Evolutionary conservation across 2,329 filamentous ascomycete species (phyloP).

Genomic region (Neonectria coccinea): DNA sequence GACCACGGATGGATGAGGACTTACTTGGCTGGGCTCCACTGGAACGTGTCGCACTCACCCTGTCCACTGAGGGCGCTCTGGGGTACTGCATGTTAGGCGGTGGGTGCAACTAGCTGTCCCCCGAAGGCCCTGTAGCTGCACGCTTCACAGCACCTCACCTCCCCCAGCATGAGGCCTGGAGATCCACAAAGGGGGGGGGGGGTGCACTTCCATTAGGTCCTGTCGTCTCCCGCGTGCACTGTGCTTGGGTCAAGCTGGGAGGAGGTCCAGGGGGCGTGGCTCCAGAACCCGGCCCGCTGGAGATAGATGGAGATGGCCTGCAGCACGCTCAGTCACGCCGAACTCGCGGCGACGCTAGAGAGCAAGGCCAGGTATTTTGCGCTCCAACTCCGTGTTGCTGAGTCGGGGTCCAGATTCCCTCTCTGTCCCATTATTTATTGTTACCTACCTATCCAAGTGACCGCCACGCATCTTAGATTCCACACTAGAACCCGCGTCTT

Average conservation of each 20-base stretch:
- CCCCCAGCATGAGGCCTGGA: background rate
- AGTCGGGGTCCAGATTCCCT: constrained; percentile 17
- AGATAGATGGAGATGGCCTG: constrained; percentile 5
- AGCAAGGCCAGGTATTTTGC: constrained; percentile 15
- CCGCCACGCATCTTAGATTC: background rate
- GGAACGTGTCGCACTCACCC: background rate
- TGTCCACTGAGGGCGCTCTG: background rate
- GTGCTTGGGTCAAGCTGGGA: background rate
- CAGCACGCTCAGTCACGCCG: background rate
- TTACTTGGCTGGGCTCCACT: background rate
- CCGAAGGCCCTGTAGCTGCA: constrained; percentile 1
- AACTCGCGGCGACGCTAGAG: constrained; percentile 28
- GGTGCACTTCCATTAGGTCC: background rate
- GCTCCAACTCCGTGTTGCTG: constrained; percentile 21
- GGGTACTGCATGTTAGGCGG: background rate
- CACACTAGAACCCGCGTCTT: constrained; percentile 1
- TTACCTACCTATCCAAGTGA: constrained; percentile 8
- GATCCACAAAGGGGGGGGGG: background rate
- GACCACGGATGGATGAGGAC: background rate
- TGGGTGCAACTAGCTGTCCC: background rate
- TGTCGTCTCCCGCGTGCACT: constrained; percentile 8
- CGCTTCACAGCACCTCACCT: background rate
- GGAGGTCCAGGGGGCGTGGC: constrained; percentile 25
- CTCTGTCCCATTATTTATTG: constrained; percentile 27
- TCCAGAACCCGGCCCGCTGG: constrained; percentile 29